These are phyloP conservation scores for Globisporangium orthogonon DNA, from an alignment of 352 stramenopile genomes.

Conservation along the genomic window DNA sequence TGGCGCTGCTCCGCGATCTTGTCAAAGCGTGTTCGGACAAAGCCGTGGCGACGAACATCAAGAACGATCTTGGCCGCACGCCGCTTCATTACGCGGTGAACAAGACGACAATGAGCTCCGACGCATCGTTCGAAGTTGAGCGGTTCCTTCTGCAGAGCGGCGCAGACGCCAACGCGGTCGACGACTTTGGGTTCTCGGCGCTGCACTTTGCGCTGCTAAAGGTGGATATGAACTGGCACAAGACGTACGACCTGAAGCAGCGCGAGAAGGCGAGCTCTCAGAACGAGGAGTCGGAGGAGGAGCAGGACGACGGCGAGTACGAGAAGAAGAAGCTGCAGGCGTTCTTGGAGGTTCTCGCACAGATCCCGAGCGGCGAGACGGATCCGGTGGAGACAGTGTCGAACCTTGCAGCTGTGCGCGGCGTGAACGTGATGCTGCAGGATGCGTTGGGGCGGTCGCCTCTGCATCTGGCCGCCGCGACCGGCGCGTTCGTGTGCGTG, in stretches of 20 bases:
- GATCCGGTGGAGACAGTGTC: conserved; percentile 77
- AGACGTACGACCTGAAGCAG: conserved; percentile 28
- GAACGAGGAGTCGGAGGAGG: conserved; percentile 15
- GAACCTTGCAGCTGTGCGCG: conserved; percentile 46
- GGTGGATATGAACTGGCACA: conserved; percentile 62
- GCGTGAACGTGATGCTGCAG: conserved; percentile 27
- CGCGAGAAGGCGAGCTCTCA: conserved; percentile 22
- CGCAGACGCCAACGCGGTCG: conserved; percentile 39
- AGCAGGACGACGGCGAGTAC: conserved; percentile 33
- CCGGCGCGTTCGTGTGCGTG: conserved; percentile 65
- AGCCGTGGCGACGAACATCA: conserved; percentile 38
- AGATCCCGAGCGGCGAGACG: conserved; percentile 34
- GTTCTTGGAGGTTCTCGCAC: conserved; percentile 31
- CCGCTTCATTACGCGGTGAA: conserved; percentile 76
- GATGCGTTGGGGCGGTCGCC: conserved; percentile 52
- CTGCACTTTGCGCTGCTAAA: conserved; percentile 73
- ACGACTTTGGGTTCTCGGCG: conserved; percentile 49
- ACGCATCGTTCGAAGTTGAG: conserved; percentile 77
- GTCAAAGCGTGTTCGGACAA: conserved; percentile 30
- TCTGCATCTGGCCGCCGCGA: conserved; percentile 64
- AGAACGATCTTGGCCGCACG: conserved; percentile 42
- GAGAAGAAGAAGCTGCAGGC: conserved; percentile 37
- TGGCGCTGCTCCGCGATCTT: conserved; percentile 44
- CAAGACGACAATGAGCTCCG: conserved; percentile 47
- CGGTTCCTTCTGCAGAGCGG: conserved; percentile 56